Evolutionary conservation across 2,329 filamentous ascomycete species (phyloP), one percentile per base, ranked within the genome.

Genomic region (Sclerotinia subarctica): DNA sequence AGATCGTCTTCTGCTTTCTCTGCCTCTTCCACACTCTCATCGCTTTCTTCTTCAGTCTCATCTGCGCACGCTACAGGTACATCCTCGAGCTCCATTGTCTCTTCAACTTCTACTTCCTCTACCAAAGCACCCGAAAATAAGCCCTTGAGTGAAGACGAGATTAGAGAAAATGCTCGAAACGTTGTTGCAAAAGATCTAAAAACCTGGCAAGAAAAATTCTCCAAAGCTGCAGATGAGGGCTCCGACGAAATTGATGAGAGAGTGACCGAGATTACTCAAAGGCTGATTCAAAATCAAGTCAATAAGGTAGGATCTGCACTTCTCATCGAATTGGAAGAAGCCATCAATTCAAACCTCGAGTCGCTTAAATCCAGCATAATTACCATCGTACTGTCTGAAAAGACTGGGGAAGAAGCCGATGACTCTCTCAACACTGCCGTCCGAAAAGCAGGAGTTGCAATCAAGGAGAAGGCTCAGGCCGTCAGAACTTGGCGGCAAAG

Each of bases 131-230:
- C 79, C 32, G 73, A 74, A 32, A 75, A 73, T 19, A 73, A 76
- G 29, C 74, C 76, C 35, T 66, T 74, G 21, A 73, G 69, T 42
- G 85, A 86, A 67, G 82, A 84, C 42, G 84, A 88, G 35, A 78
- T 81, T 21, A 84, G 86, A 35, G 85, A 85, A 66, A 84, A 83
- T 5, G 85, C 85, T 2, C 86, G 87, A 56, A 85, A 89, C 74
- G 86, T 86, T 71, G 91, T 98, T 53, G 84, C 88, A 1, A 85
- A 90, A 56, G 95, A 99, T 77, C 84, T 99, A 19, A 85, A 87
- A 72, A 84, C 85, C 67, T 99, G 95, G 94, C 91, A 97, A 78
- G 87, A 87, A 70, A 96, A 96, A 76, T 97, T 97, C 77, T 86
- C 91, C 38, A 87, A 89, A 69, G 93, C 93, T 13, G 92, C 92